These are phyloP conservation scores for Arxiozyma slooffiae DNA, from an alignment of 1,139 yeast genomes.

Conservation along the genomic window DNA sequence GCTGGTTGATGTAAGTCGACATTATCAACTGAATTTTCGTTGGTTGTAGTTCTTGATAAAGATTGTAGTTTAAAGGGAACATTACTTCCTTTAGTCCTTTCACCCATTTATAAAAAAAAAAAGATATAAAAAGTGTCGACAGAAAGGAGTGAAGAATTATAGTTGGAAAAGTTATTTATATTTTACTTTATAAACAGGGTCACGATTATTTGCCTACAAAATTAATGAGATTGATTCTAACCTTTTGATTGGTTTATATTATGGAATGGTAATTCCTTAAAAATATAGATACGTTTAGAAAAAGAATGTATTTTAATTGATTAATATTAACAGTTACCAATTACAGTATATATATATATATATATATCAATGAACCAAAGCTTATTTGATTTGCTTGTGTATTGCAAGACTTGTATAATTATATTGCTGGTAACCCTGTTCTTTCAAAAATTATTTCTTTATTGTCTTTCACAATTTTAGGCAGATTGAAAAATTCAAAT, in stretches of 20 bases:
- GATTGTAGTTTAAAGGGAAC: constrained; percentile 14
- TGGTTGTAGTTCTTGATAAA: background rate
- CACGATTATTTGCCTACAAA: no score
- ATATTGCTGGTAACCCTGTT: background rate
- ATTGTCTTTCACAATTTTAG: background rate
- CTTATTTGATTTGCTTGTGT: background rate
- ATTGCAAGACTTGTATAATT: background rate
- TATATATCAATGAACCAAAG: no score
- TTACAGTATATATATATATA: background rate
- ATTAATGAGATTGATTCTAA: background rate
- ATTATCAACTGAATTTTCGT: background rate
- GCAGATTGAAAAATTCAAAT: background rate
- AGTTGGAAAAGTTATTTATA: no score
- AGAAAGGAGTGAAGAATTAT: background rate
- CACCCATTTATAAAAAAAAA: background rate
- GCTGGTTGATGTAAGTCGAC: background rate
- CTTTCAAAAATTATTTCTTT: background rate
- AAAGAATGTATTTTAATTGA: background rate
- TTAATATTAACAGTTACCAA: background rate
- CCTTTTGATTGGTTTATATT: background rate
- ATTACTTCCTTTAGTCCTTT: constrained; percentile 12
- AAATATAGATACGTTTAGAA: background rate
- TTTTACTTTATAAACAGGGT: background rate
- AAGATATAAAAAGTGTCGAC: background rate
- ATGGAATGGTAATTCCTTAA: background rate